Percentiles rank a stretch among this genome's conserved stretches.
Evolutionary conservation across 352 stramenopile species (phyloP).

Genomic region (Pythium oligandrum): DNA sequence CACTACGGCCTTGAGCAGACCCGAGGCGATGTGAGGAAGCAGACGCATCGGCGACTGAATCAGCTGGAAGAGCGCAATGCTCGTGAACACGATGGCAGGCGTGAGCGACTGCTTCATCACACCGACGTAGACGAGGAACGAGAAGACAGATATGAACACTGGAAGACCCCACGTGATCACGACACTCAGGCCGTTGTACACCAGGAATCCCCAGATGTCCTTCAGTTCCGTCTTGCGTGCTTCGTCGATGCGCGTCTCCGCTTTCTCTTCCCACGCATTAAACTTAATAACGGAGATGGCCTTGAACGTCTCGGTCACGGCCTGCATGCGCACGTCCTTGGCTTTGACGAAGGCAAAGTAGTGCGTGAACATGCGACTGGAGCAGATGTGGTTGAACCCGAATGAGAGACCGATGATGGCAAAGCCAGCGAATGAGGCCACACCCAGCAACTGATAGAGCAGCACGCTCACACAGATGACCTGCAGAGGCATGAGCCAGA

Average conservation of each 20-base stretch:
- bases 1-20: slow-evolving; percentile 27
- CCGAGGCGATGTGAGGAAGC: slow-evolving; percentile 29
- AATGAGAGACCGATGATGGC: slow-evolving; percentile 31
- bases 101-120: slow-evolving; percentile 30
- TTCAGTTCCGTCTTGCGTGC: slow-evolving; percentile 29
- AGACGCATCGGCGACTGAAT: slow-evolving; percentile 31
- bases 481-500: slow-evolving; percentile 51
- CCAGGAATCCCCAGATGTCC: slow-evolving; percentile 23
- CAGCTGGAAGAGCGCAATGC: slow-evolving; percentile 44
- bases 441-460: slow-evolving; percentile 32
- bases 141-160: slow-evolving; percentile 38
- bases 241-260: slow-evolving; percentile 49
- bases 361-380: slow-evolving; percentile 23
- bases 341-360: slow-evolving; percentile 24
- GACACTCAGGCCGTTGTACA: slow-evolving; percentile 26
- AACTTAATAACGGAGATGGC: slow-evolving; percentile 92
- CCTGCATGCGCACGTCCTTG: slow-evolving; percentile 53
- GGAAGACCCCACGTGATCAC: slow-evolving; percentile 40
- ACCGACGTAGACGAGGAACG: slow-evolving; percentile 33
- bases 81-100: slow-evolving; percentile 44
- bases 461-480: slow-evolving; percentile 38
- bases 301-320: slow-evolving; percentile 53
- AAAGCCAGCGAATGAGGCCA: slow-evolving; percentile 34
- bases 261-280: slow-evolving; percentile 86
- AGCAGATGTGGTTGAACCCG: slow-evolving; percentile 29